Evolutionary conservation across 257 asterid species (phyloP).

Genomic region (Gardenia jasminoides): DNA sequence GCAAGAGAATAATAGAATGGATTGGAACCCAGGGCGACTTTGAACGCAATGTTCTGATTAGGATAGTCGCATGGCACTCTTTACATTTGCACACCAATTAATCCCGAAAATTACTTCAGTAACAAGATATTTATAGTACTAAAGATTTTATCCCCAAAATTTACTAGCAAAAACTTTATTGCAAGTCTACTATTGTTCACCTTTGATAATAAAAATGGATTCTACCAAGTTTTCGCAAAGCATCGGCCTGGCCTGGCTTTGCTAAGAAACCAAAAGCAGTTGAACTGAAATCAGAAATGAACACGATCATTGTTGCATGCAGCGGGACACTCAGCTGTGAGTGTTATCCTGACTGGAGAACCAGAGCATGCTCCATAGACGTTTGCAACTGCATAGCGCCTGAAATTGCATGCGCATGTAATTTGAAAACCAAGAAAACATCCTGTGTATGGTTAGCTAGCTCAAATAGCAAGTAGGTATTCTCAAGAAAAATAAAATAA

Average conservation of each 20-base stretch:
- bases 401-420: too few species aligned
- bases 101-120: too few species aligned
- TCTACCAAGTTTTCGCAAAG: conserved; percentile 24
- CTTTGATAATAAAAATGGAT: conserved; percentile 25
- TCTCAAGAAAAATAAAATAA: too few species aligned
- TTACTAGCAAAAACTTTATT: too few species aligned
- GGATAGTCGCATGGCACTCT: conserved; percentile 36
- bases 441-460: too few species aligned
- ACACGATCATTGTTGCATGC: conserved; percentile 12
- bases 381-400: too few species aligned
- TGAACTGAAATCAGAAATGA: conserved; percentile 44
- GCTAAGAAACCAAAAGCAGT: conserved; percentile 36
- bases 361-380: conserved; percentile 31
- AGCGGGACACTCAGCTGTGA: conserved; percentile 35
- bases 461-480: too few species aligned
- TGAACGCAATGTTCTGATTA: conserved; percentile 14
- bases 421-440: too few species aligned
- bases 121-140: too few species aligned
- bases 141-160: too few species aligned
- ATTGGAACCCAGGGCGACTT: conserved; percentile 30
- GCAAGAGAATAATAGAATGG: conserved; percentile 24
- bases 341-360: conserved; percentile 21
- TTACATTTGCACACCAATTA: conserved; percentile 1
- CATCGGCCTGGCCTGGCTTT: conserved; percentile 24
- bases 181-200: not conserved